A percentile compares a stretch with the other conserved stretches of the same genome.
Evolutionary conservation across 176 grass and related monocot genomes (phyloP).

Genomic region (Panicum miliaceum): DNA sequence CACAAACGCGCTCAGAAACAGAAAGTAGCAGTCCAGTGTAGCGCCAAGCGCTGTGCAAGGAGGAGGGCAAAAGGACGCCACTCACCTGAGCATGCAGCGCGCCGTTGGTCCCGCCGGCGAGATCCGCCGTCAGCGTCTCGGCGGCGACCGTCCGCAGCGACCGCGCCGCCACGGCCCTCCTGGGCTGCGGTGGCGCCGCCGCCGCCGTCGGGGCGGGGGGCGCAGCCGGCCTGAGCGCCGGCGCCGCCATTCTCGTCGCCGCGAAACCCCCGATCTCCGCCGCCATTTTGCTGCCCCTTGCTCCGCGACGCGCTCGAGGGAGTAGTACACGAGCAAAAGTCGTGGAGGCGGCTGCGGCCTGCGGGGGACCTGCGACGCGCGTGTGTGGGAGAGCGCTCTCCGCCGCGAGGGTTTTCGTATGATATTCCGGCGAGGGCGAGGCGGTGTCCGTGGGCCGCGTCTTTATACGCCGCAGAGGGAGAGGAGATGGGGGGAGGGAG

Average conservation of each 20-base stretch:
- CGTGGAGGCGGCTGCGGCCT: not conserved
- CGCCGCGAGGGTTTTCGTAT: constrained; percentile 38
- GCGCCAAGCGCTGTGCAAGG: not conserved
- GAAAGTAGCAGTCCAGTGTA: not conserved
- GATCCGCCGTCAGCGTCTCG: constrained; percentile 54
- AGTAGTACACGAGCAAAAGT: not conserved
- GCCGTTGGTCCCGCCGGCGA: constrained; percentile 61
- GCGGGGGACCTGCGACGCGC: constrained; percentile 20
- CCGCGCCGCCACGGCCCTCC: constrained; percentile 51
- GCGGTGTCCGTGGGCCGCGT: constrained; percentile 35
- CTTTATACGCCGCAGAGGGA: constrained; percentile 47
- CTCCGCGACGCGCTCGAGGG: constrained; percentile 7
- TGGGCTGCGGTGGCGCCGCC: constrained; percentile 33
- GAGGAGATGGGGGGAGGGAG: not conserved
- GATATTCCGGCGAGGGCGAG: constrained; percentile 33
- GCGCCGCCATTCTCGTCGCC: constrained; percentile 37
- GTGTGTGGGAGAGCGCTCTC: constrained; percentile 11
- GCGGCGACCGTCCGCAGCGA: constrained; percentile 49
- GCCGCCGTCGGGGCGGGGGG: not conserved
- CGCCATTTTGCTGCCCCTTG: constrained; percentile 40
- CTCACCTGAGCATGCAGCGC: constrained; percentile 52
- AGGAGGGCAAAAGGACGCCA: not conserved
- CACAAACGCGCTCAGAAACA: not conserved
- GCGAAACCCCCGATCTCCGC: constrained; percentile 64
- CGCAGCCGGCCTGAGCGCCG: constrained; percentile 25